Evolutionary conservation across 352 stramenopile genomes (phyloP).

Genomic region (Blastocystis hominis): DNA sequence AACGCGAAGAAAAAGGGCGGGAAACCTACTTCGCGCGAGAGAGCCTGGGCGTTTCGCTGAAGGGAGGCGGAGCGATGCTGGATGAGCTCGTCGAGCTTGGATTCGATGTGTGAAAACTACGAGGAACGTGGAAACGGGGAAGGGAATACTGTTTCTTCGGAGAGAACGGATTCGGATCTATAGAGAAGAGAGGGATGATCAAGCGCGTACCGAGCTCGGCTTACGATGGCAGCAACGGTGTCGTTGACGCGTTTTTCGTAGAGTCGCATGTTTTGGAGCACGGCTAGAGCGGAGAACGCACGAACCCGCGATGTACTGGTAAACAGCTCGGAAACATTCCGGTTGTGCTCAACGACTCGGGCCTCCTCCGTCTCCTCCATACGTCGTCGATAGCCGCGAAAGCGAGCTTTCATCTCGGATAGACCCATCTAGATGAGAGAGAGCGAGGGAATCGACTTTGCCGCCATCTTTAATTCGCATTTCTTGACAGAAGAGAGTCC

Average conservation of each 20-base stretch:
- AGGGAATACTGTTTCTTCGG: not conserved
- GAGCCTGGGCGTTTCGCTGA: not conserved
- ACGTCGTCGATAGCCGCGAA: slow-evolving; percentile 15
- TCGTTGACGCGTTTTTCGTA: slow-evolving; percentile 34
- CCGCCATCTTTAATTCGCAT: not conserved
- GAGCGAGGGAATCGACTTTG: not conserved
- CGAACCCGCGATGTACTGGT: not conserved
- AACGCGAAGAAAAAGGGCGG: not conserved
- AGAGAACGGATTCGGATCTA: not conserved
- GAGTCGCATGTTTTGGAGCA: slow-evolving; percentile 21
- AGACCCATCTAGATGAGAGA: not conserved
- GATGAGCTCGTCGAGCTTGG: not conserved
- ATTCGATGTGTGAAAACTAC: not conserved
- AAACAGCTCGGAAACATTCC: slow-evolving; percentile 38
- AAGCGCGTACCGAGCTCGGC: not conserved
- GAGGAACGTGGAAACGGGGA: not conserved
- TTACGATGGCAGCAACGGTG: not conserved
- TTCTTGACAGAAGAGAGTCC: not conserved
- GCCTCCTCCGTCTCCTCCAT: slow-evolving; percentile 1
- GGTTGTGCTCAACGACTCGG: slow-evolving; percentile 10
- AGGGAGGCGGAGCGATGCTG: not conserved
- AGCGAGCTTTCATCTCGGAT: slow-evolving; percentile 21
- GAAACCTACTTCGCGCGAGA: not conserved
- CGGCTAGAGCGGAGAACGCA: not conserved
- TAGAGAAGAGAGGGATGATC: not conserved